These are phyloP conservation scores for Naganishia albida DNA, from an alignment of 1,284 basidiomycete species.

Conservation along the genomic window DNA sequence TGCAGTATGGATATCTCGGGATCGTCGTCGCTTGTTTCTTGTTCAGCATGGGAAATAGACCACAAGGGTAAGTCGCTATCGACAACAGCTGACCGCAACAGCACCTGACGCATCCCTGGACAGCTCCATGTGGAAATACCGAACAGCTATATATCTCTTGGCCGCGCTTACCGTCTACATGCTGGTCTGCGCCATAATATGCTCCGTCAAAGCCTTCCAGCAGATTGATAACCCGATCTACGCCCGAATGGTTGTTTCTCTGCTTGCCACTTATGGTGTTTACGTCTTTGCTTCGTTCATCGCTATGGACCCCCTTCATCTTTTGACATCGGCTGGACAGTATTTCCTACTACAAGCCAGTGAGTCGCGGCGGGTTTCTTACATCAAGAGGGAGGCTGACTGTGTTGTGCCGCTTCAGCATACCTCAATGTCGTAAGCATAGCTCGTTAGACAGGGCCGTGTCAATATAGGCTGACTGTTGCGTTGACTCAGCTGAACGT, in stretches of 20 bases:
- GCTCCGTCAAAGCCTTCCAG: slow-evolving; percentile 67
- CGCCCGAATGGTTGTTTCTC: slow-evolving; percentile 75
- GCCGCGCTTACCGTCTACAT: slow-evolving; percentile 76
- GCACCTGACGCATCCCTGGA: slow-evolving; percentile 1
- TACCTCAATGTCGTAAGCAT: slow-evolving; percentile 50
- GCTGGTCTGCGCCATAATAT: slow-evolving; percentile 68
- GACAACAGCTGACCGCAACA: too few relatives aligned
- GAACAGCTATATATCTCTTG: slow-evolving; percentile 72
- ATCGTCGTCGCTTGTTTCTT: slow-evolving; percentile 86
- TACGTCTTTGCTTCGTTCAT: slow-evolving; percentile 77
- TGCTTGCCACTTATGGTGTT: slow-evolving; percentile 83
- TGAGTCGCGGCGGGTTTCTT: slow-evolving; percentile 40
- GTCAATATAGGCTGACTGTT: background rate
- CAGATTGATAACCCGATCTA: slow-evolving; percentile 65
- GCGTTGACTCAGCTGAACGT: slow-evolving; percentile 32
- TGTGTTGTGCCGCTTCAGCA: slow-evolving; percentile 35
- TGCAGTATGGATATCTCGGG: slow-evolving; percentile 80
- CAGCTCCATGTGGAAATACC: slow-evolving; percentile 83
- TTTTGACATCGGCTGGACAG: slow-evolving; percentile 85
- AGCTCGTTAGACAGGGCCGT: background rate
- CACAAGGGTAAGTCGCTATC: slow-evolving; percentile 67
- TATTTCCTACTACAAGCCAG: slow-evolving; percentile 71
- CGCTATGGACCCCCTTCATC: slow-evolving; percentile 85
- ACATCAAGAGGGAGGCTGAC: background rate
- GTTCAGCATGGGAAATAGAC: slow-evolving; percentile 96